These are phyloP conservation scores for Botrytis hyacinthi DNA, from an alignment of 2,329 filamentous ascomycete genomes.

Conservation along the genomic window DNA sequence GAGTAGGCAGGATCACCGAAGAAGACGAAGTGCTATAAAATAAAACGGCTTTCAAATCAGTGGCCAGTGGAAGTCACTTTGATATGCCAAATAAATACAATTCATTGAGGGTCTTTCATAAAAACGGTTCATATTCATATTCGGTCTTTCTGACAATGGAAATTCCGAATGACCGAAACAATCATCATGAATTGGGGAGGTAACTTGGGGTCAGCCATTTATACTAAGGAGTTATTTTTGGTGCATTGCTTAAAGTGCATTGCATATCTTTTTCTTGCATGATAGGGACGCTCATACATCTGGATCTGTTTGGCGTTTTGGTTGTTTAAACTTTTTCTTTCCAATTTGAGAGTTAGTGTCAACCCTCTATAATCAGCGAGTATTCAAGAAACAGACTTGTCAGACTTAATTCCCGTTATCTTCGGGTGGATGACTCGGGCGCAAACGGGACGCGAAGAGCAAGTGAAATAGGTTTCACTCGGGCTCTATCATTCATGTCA, in stretches of 20 bases:
- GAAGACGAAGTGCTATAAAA: constrained; percentile 36
- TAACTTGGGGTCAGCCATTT: neutral
- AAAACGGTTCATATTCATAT: constrained; percentile 5
- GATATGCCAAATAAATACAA: neutral
- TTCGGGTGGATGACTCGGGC: neutral
- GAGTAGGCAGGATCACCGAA: constrained; percentile 36
- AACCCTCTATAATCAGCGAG: constrained; percentile 9
- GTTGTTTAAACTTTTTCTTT: neutral
- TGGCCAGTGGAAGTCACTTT: neutral
- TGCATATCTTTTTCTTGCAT: neutral
- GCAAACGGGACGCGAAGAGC: neutral
- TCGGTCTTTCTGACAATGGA: neutral
- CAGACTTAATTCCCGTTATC: neutral
- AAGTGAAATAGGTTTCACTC: neutral
- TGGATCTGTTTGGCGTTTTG: constrained; percentile 9
- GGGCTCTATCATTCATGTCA: neutral
- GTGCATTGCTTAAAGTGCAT: constrained; percentile 12
- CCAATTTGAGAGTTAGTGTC: constrained; percentile 1
- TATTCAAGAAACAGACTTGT: constrained; percentile 16
- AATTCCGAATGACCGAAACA: neutral
- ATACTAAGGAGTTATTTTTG: constrained; percentile 13
- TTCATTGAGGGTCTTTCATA: neutral
- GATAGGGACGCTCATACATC: neutral
- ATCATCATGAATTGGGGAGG: constrained; percentile 9
- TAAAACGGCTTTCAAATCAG: neutral